Evolutionary conservation across 768 basidiomycete genomes (phyloP).

Genomic region (Lanmaoa rubissima): DNA sequence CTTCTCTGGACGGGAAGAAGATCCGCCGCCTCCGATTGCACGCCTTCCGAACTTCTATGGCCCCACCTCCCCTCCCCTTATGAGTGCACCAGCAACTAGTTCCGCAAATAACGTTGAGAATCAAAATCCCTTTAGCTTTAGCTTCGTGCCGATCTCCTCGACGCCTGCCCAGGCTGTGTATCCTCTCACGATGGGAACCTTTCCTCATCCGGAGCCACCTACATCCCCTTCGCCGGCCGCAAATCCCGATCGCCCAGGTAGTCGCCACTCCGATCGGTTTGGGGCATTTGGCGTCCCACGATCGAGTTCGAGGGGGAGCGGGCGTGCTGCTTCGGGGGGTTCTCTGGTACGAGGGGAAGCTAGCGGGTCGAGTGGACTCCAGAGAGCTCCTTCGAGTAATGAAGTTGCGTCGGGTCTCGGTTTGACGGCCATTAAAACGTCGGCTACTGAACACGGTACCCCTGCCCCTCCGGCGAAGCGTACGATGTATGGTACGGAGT

Average conservation of each 20-base stretch:
- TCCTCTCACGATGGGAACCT: conserved; percentile 38
- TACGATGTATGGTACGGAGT: conserved; percentile 84
- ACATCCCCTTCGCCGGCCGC: conserved; percentile 34
- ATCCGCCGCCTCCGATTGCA: conserved; percentile 51
- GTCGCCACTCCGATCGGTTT: conserved; percentile 33
- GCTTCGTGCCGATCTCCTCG: conserved; percentile 50
- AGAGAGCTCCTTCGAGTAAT: conserved; percentile 41
- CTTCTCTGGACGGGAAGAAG: conserved; percentile 43
- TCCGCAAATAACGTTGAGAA: conserved; percentile 54
- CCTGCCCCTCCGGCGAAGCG: conserved; percentile 51
- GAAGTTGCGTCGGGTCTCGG: conserved; percentile 46
- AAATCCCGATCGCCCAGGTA: conserved; percentile 33
- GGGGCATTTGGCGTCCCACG: conserved; percentile 35
- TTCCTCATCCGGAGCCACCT: conserved; percentile 35
- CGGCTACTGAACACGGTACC: conserved; percentile 39
- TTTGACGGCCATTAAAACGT: conserved; percentile 38
- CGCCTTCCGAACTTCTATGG: conserved; percentile 53
- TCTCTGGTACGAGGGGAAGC: conserved; percentile 27
- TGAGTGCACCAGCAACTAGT: conserved; percentile 38
- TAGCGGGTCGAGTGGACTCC: conserved; percentile 26
- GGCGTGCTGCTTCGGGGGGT: conserved; percentile 27
- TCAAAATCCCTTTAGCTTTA: conserved; percentile 51
- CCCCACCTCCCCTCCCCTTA: conserved; percentile 40
- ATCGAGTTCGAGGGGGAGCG: conserved; percentile 38
- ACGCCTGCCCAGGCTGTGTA: conserved; percentile 46